Conservation (phyloP, 2,329 filamentous ascomycete genomes). For the Exophiala xenobiotica region DNA sequence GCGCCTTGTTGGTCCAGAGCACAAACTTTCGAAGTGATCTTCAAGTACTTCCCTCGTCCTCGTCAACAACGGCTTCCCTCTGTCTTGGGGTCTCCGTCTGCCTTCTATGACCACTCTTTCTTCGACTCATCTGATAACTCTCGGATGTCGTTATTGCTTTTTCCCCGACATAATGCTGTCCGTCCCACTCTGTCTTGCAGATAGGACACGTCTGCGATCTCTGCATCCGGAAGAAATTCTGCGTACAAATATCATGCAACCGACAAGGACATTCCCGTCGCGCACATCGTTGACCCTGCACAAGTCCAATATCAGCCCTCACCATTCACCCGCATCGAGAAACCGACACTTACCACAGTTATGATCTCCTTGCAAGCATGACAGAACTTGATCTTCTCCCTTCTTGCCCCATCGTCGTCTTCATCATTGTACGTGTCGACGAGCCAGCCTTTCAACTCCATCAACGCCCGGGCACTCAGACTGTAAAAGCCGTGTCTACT, state of each 20-base stretch:
- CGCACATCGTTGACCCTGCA: constrained; percentile 69
- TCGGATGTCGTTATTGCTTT: constrained; percentile 43
- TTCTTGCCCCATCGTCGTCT: constrained; percentile 46
- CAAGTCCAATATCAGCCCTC: constrained; percentile 2
- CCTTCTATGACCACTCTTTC: constrained; percentile 28
- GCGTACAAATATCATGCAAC: constrained; percentile 74
- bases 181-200: constrained; percentile 54
- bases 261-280: constrained; percentile 66
- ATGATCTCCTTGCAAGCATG: constrained; percentile 86
- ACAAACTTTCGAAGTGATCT: too few relatives aligned
- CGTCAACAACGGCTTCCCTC: constrained; percentile 12
- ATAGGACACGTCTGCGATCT: constrained; percentile 63
- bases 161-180: constrained; percentile 54
- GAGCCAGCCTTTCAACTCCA: constrained; percentile 83
- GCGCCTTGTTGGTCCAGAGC: too few relatives aligned
- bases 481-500: constrained; percentile 71
- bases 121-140: constrained; percentile 32
- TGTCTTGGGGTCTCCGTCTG: constrained; percentile 2
- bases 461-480: constrained; percentile 71
- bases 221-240: constrained; percentile 69
- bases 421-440: constrained; percentile 87
- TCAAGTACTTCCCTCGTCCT: constrained; percentile 6
- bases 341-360: constrained; percentile 57
- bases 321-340: background rate
- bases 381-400: constrained; percentile 80